Evolutionary conservation across 768 basidiomycete species (phyloP).

Genomic region (Piloderma croceum): DNA sequence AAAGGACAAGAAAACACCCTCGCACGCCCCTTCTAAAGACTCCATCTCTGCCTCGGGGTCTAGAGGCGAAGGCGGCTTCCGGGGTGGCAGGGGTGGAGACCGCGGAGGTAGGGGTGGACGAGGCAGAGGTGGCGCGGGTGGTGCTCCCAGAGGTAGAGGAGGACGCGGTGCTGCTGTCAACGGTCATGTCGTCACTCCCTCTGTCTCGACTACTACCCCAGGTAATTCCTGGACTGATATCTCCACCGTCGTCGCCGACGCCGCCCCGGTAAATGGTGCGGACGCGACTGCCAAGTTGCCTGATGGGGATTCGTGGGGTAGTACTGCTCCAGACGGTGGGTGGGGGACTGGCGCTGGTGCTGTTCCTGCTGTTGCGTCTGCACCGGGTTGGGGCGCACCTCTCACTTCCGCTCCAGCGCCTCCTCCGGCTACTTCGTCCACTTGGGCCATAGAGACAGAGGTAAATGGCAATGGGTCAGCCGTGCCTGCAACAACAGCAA

Average conservation of each 20-base stretch:
- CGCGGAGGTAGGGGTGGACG: slow-evolving; percentile 55
- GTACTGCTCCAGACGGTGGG: too few species aligned
- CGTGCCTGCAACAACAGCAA: slow-evolving; percentile 16
- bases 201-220: slow-evolving; percentile 34
- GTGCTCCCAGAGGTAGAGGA: slow-evolving; percentile 37
- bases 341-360: slow-evolving; percentile 25
- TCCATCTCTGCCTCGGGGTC: too few species aligned
- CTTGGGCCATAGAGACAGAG: slow-evolving; percentile 31
- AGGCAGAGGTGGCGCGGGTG: slow-evolving; percentile 48
- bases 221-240: slow-evolving; percentile 16
- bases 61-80: slow-evolving; percentile 48
- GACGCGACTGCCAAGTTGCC: slow-evolving; percentile 27
- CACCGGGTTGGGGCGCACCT: too few species aligned
- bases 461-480: slow-evolving; percentile 35
- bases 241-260: slow-evolving; percentile 15
- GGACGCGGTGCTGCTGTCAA: slow-evolving; percentile 41
- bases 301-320: too few species aligned
- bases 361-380: slow-evolving; percentile 19
- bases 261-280: slow-evolving; percentile 19
- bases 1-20: slow-evolving; percentile 74
- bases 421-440: slow-evolving; percentile 27
- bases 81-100: slow-evolving; percentile 59
- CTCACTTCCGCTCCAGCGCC: slow-evolving; percentile 28
- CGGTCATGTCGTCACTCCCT: slow-evolving; percentile 22
- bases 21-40: slow-evolving; percentile 47